Evolutionary conservation across 1,284 basidiomycete species (phyloP).

Genomic region (Heterobasidion parviporum): DNA sequence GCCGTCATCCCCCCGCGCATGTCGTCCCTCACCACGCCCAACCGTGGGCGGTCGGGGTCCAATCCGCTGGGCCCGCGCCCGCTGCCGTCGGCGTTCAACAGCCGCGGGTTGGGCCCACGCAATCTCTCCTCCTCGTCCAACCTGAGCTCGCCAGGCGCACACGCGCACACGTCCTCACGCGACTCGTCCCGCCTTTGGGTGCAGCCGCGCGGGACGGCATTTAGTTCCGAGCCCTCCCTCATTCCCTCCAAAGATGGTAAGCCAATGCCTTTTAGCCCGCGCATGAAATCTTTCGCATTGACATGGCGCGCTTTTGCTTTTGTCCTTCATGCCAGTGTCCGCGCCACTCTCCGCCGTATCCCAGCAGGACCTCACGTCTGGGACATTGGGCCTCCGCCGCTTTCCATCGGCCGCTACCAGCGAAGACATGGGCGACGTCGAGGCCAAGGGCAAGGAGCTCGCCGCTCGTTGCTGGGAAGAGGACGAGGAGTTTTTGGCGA

Average conservation of each 20-base stretch:
- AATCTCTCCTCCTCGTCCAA: neutral
- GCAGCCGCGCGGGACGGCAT: conserved; percentile 61
- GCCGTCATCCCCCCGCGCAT: conserved; percentile 45
- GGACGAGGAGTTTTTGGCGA: conserved; percentile 75
- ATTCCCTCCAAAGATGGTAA: conserved; percentile 38
- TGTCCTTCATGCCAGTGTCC: conserved; percentile 12
- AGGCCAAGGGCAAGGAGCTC: conserved; percentile 62
- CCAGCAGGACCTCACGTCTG: conserved; percentile 45
- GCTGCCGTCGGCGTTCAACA: neutral
- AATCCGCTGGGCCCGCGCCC: conserved; percentile 12
- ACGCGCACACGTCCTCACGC: conserved; percentile 28
- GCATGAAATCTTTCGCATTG: conserved; percentile 8
- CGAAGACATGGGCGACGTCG: conserved; percentile 49
- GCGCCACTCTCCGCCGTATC: conserved; percentile 27
- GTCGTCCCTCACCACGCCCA: conserved; percentile 44
- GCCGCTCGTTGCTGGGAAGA: conserved; percentile 83
- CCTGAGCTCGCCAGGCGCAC: conserved; percentile 9
- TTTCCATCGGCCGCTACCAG: conserved; percentile 33
- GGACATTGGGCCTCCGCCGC: conserved; percentile 33
- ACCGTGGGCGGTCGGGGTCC: conserved; percentile 28
- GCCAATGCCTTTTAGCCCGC: no score
- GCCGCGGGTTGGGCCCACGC: conserved; percentile 10
- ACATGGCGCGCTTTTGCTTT: conserved; percentile 12
- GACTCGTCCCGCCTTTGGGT: conserved; percentile 46
- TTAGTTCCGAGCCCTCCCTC: conserved; percentile 71